These are phyloP conservation scores for Trypanosoma melophagium DNA, from an alignment of 208 protist species.

Conservation along the genomic window DNA sequence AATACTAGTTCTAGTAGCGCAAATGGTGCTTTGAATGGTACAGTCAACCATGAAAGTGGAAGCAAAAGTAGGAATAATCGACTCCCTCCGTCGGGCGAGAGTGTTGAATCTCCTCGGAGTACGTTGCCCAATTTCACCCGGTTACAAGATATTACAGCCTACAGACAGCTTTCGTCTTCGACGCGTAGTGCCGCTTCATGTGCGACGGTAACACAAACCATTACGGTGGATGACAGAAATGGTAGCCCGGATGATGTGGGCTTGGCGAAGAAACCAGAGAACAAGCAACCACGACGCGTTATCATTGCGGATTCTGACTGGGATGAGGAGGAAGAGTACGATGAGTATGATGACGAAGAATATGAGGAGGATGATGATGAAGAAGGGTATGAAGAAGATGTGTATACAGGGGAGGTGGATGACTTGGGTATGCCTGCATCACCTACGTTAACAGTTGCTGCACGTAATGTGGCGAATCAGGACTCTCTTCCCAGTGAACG, in stretches of 20 bases:
- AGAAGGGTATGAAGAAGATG: constrained; percentile 15
- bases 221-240: constrained; percentile 25
- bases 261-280: constrained; percentile 6
- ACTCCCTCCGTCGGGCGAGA: no score
- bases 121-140: no score
- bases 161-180: not conserved
- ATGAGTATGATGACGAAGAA: constrained; percentile 24
- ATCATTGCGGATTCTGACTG: constrained; percentile 31
- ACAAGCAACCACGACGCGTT: not conserved
- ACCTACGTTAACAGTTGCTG: constrained; percentile 10
- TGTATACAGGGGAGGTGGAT: not conserved
- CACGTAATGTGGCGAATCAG: constrained; percentile 1
- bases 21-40: no score
- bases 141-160: no score
- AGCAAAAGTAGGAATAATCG: no score
- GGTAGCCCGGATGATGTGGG: not conserved
- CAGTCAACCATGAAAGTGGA: no score
- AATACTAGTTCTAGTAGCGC: no score
- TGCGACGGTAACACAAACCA: constrained; percentile 44
- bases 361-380: constrained; percentile 28
- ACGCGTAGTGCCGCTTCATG: constrained; percentile 22
- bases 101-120: no score
- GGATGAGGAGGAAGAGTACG: constrained; percentile 34
- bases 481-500: not conserved
- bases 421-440: not conserved